phyloP scores from a whole-genome alignment of 805 yeast genomes.

The Schwanniomyces polymorphus region DNA sequence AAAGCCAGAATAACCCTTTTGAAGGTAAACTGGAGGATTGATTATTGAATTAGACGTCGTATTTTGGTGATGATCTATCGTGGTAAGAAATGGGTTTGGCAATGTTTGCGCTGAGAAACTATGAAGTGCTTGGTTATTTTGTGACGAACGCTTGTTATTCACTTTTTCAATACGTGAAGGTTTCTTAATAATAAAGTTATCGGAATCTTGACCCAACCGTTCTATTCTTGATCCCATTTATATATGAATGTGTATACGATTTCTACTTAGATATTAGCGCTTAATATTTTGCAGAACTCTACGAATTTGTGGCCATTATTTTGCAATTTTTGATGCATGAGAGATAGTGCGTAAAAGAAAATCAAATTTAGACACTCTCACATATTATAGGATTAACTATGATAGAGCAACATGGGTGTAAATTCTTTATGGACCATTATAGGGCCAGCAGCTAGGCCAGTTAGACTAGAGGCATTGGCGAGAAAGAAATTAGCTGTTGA shows the following conservation, averaged over 20 bases:
- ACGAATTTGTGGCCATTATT: conserved; percentile 2
- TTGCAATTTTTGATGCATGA: not conserved
- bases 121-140: not conserved
- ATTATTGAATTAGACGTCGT: not conserved
- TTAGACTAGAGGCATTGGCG: conserved; percentile 78
- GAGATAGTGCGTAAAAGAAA: not conserved
- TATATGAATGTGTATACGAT: not conserved
- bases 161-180: conserved; percentile 1
- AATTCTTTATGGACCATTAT: conserved; percentile 90
- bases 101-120: conserved; percentile 4
- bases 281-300: not conserved
- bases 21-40: conserved; percentile 11
- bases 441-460: conserved; percentile 89
- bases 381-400: not conserved
- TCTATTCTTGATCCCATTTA: conserved; percentile 2
- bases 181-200: not conserved
- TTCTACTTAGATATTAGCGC: not conserved
- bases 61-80: not conserved
- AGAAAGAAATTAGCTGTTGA: conserved; percentile 87
- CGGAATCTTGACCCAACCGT: not conserved
- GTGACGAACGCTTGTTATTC: conserved; percentile 6
- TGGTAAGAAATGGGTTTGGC: conserved; percentile 1
- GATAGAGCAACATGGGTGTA: conserved; percentile 73
- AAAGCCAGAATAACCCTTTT: conserved; percentile 9
- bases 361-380: not conserved